Conservation (phyloP, 2,329 filamentous ascomycete species). For the Fusarium anthophilum region DNA sequence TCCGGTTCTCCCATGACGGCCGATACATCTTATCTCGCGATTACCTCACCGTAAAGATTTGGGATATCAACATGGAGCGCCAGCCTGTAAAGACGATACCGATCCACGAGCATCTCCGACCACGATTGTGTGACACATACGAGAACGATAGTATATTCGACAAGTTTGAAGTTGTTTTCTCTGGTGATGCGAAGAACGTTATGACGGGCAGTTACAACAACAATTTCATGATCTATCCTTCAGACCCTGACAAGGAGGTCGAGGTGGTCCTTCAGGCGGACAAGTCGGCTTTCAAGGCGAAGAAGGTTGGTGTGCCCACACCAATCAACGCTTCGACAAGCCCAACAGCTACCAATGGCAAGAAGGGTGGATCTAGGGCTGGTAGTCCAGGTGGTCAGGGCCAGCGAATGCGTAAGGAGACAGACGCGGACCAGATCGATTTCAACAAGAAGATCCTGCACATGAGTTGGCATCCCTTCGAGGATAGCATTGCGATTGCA, state of each 20-base stretch:
- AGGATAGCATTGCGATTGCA: conserved; percentile 99
- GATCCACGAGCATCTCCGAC: conserved; percentile 95
- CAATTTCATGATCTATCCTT: conserved; percentile 99
- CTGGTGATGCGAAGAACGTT: conserved; percentile 96
- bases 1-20: conserved; percentile 95
- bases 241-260: conserved; percentile 93
- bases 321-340: conserved; percentile 89
- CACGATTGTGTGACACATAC: conserved; percentile 95
- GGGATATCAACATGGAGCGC: conserved; percentile 99
- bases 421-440: conserved; percentile 98
- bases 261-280: conserved; percentile 98
- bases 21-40: conserved; percentile 97
- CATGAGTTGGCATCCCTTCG: conserved; percentile 99
- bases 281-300: conserved; percentile 99
- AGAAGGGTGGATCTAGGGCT: conserved; percentile 89
- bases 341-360: conserved; percentile 75
- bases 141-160: conserved; percentile 99
- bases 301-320: conserved; percentile 98
- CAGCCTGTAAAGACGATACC: conserved; percentile 98
- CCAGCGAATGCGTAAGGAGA: conserved; percentile 98
- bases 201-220: conserved; percentile 99
- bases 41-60: conserved; percentile 99
- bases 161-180: conserved; percentile 99
- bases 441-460: conserved; percentile 99
- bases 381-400: conserved; percentile 85